Evolutionary conservation across 2,329 filamentous ascomycete genomes (phyloP).

Genomic region (Phaeosphaeria sp.): DNA sequence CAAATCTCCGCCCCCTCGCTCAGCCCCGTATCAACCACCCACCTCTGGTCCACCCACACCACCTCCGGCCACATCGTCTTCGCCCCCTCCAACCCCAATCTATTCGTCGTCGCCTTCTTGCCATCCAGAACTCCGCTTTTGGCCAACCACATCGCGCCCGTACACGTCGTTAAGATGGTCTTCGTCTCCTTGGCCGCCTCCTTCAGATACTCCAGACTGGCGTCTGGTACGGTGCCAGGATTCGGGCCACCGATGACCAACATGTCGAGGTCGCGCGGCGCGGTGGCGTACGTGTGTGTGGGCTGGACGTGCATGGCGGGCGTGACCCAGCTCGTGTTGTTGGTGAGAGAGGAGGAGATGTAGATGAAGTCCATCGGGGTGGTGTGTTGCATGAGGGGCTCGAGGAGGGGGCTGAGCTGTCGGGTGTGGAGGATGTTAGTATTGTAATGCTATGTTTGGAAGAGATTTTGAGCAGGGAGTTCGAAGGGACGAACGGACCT

Average conservation of each 20-base stretch:
- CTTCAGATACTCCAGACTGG: constrained; percentile 45
- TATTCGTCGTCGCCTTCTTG: constrained; percentile 51
- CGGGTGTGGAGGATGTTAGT: too few species aligned
- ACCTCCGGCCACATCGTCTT: constrained; percentile 39
- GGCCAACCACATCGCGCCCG: constrained; percentile 51
- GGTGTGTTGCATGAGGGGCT: constrained; percentile 24
- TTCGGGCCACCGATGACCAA: constrained; percentile 49
- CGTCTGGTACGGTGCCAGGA: constrained; percentile 37
- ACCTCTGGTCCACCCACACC: constrained; percentile 50
- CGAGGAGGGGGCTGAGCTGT: constrained; percentile 14
- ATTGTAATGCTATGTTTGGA: too few species aligned
- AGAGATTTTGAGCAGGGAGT: too few species aligned
- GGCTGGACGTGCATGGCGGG: constrained; percentile 44
- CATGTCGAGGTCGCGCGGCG: constrained; percentile 52
- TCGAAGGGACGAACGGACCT: too few species aligned
- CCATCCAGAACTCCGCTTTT: constrained; percentile 46
- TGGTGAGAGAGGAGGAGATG: constrained; percentile 43
- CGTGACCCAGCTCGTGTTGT: constrained; percentile 39
- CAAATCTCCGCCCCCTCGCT: constrained; percentile 48
- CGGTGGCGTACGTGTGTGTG: constrained; percentile 50
- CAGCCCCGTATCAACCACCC: constrained; percentile 43
- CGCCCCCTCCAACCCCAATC: constrained; percentile 34
- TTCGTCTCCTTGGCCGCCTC: constrained; percentile 47
- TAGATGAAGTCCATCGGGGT: constrained; percentile 49
- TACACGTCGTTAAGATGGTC: constrained; percentile 50